phyloP scores from a whole-genome alignment of 768 basidiomycete genomes.

The Leccinum barrowsii region DNA sequence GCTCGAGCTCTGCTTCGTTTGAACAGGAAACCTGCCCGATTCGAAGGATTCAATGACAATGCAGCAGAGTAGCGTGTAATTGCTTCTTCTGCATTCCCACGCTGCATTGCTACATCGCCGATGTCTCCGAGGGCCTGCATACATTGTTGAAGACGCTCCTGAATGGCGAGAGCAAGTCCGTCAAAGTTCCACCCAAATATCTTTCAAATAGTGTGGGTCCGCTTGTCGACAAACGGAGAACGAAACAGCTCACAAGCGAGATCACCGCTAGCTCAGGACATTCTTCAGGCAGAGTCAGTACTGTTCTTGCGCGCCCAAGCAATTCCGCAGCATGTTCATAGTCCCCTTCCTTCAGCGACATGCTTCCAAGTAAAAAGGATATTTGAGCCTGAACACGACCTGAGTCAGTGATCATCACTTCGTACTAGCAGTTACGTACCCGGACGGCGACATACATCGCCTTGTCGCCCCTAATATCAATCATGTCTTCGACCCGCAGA shows the following conservation, averaged over 20 bases:
- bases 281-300: neutral
- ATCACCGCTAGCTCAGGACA: neutral
- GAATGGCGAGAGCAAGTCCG: neutral
- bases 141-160: neutral
- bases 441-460: neutral
- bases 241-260: constrained; percentile 6
- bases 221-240: rapidly evolving
- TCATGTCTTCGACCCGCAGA: constrained; percentile 3
- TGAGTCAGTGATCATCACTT: neutral
- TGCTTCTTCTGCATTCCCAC: neutral
- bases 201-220: neutral
- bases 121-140: neutral
- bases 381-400: constrained; percentile 5
- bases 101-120: neutral
- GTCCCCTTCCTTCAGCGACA: neutral
- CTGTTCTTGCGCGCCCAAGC: neutral
- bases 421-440: neutral
- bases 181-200: constrained; percentile 18
- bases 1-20: constrained; percentile 5
- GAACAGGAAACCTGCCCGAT: neutral
- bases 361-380: neutral
- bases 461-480: neutral
- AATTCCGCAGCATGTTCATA: neutral
- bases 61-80: constrained; percentile 3
- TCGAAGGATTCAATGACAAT: neutral